Evolutionary conservation across 2,329 filamentous ascomycete species (phyloP).

Genomic region (Fusarium udum): DNA sequence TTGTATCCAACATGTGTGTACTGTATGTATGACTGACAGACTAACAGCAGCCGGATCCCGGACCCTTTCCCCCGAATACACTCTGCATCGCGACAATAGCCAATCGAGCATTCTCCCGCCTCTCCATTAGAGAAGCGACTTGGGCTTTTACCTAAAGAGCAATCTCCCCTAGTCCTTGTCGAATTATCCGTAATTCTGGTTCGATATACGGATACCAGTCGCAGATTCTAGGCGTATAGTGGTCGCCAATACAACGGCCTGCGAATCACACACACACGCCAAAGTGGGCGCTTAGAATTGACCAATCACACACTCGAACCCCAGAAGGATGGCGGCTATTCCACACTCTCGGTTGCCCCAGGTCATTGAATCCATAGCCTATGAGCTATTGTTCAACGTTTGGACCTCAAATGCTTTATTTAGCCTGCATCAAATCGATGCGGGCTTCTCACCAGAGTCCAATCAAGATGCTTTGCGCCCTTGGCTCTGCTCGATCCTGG

Average conservation of each 20-base stretch:
- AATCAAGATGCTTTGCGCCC: conserved; percentile 39
- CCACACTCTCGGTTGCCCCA: conserved; percentile 45
- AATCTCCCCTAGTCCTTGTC: conserved; percentile 34
- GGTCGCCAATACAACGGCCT: conserved; percentile 40
- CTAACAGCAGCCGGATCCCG: conserved; percentile 21
- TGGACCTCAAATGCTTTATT: conserved; percentile 40
- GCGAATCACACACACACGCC: conserved; percentile 41
- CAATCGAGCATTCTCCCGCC: conserved; percentile 22
- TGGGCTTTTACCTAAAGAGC: conserved; percentile 1
- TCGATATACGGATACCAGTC: conserved; percentile 6
- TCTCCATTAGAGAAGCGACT: conserved; percentile 21
- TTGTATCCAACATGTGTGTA: background rate
- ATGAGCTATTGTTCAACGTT: conserved; percentile 35
- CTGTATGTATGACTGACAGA: background rate
- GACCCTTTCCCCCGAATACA: conserved; percentile 12
- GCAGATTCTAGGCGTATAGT: conserved; percentile 31
- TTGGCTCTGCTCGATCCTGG: conserved; percentile 29
- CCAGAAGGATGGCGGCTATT: conserved; percentile 51
- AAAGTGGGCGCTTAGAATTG: conserved; percentile 42
- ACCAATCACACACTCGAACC: conserved; percentile 43
- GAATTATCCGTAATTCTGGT: conserved; percentile 1
- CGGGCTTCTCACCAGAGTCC: conserved; percentile 27
- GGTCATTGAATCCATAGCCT: conserved; percentile 39
- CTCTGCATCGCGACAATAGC: conserved; percentile 18
- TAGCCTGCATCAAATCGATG: conserved; percentile 39